These are phyloP conservation scores for Fusarium protoensiforme DNA, from an alignment of 2,329 filamentous ascomycete species.

Conservation along the genomic window DNA sequence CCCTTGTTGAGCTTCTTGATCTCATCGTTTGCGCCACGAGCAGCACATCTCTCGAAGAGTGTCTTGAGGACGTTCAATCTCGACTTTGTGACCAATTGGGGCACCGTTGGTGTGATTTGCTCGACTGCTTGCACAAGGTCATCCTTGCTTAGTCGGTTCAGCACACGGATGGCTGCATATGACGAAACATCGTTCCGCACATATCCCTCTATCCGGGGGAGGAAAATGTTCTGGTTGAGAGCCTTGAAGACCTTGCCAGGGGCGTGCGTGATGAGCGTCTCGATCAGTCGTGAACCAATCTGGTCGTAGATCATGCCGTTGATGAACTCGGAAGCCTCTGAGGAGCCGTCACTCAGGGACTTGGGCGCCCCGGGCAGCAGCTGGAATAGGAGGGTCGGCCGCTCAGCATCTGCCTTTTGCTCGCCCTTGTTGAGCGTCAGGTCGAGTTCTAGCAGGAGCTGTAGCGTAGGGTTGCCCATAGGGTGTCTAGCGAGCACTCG, in stretches of 20 bases:
- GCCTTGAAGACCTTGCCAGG: conserved; percentile 93
- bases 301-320: conserved; percentile 89
- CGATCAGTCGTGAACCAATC: conserved; percentile 89
- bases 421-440: conserved; percentile 75
- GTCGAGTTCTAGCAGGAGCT: conserved; percentile 89
- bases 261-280: conserved; percentile 82
- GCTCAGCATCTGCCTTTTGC: conserved; percentile 46
- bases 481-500: conserved; percentile 88
- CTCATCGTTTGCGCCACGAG: conserved; percentile 69
- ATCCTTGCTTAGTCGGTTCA: conserved; percentile 87
- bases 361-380: conserved; percentile 81
- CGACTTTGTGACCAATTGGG: conserved; percentile 77
- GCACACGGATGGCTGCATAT: conserved; percentile 84
- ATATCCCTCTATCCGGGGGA: conserved; percentile 80
- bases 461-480: conserved; percentile 92
- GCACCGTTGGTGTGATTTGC: conserved; percentile 78
- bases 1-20: conserved; percentile 60
- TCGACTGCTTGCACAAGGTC: conserved; percentile 80
- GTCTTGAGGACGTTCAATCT: conserved; percentile 83
- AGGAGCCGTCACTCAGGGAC: conserved; percentile 76
- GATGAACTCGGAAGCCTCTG: conserved; percentile 81
- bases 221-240: conserved; percentile 83
- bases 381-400: conserved; percentile 73
- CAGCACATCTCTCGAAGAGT: conserved; percentile 83
- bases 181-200: conserved; percentile 90